Evolutionary conservation across 768 basidiomycete species (phyloP).

Genomic region (Solioccasus polychromus): DNA sequence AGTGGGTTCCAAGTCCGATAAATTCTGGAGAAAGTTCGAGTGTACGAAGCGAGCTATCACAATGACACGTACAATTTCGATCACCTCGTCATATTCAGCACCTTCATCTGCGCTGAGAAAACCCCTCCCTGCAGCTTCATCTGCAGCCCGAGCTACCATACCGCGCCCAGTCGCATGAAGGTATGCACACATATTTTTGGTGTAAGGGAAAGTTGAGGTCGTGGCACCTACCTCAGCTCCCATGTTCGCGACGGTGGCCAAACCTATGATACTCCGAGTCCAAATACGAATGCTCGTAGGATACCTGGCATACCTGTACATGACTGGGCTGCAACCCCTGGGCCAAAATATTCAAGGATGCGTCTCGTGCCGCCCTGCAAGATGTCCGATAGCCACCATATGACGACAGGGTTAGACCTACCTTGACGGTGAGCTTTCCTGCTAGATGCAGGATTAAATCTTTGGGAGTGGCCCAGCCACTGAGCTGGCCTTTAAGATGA

Average conservation of each 20-base stretch:
- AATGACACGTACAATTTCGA: slow-evolving; percentile 74
- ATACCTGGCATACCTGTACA: slow-evolving; percentile 67
- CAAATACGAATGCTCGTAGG: neutral
- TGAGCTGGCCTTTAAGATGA: slow-evolving; percentile 82
- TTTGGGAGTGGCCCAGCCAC: slow-evolving; percentile 93
- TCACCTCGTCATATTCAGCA: slow-evolving; percentile 91
- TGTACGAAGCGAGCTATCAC: neutral
- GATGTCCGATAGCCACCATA: slow-evolving; percentile 1
- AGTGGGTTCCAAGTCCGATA: slow-evolving; percentile 86
- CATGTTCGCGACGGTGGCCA: slow-evolving; percentile 98
- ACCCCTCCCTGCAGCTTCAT: slow-evolving; percentile 71
- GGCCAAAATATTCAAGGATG: slow-evolving; percentile 96
- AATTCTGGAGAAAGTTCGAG: slow-evolving; percentile 51
- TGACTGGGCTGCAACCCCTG: slow-evolving; percentile 84
- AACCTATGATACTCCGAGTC: slow-evolving; percentile 40
- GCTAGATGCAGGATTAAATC: slow-evolving; percentile 94
- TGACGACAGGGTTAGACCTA: slow-evolving; percentile 37
- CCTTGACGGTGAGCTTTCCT: slow-evolving; percentile 90
- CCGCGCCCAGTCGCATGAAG: slow-evolving; percentile 86
- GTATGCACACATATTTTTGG: slow-evolving; percentile 83
- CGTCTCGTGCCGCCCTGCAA: slow-evolving; percentile 89
- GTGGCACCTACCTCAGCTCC: slow-evolving; percentile 99
- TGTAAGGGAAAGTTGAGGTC: slow-evolving; percentile 97
- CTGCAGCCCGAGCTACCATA: slow-evolving; percentile 83
- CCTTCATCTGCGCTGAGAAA: slow-evolving; percentile 83